Percentiles rank a stretch among this genome's conserved stretches.
These are phyloP conservation scores for Tetraselmis chui DNA, from an alignment of 139 green algal species.

Conservation along the genomic window DNA sequence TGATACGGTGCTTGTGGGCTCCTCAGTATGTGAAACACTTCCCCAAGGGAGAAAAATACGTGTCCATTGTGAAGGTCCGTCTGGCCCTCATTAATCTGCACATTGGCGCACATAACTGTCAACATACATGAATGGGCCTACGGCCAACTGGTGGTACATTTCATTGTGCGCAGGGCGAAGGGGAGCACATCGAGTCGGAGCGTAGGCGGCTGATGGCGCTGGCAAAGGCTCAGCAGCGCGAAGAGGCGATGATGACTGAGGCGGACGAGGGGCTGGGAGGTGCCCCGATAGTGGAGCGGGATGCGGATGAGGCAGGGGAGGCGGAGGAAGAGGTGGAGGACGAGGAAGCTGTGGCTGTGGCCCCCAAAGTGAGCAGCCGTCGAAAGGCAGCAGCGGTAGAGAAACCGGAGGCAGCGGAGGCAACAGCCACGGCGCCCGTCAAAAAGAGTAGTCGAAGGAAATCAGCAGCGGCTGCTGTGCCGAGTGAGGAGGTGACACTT, in stretches of 20 bases:
- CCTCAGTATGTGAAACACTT: conserved; percentile 78
- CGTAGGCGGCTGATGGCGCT: conserved; percentile 41
- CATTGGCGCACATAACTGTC: no score
- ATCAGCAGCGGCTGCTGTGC: background rate
- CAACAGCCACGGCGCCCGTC: background rate
- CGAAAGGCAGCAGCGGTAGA: background rate
- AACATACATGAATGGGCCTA: no score
- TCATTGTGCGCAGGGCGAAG: conserved; percentile 40
- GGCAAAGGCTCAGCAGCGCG: conserved; percentile 29
- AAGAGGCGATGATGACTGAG: conserved; percentile 53
- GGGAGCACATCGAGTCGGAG: conserved; percentile 38
- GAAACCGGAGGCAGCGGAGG: background rate
- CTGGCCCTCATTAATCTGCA: no score
- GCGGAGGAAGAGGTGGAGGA: conserved; percentile 7
- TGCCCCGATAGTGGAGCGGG: background rate
- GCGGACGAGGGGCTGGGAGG: conserved; percentile 58
- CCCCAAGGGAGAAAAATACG: conserved; percentile 78
- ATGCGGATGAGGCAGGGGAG: background rate
- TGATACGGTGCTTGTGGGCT: no score
- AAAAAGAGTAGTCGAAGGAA: background rate
- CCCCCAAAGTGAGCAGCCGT: background rate
- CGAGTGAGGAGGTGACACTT: no score
- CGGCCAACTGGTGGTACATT: no score
- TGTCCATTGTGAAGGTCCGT: conserved; percentile 54
- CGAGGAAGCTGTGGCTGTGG: background rate